A percentile compares a stretch with the other conserved stretches of the same genome.
These are phyloP conservation scores for Xanthoconium stramineum DNA, from an alignment of 768 basidiomycete species.

Conservation along the genomic window DNA sequence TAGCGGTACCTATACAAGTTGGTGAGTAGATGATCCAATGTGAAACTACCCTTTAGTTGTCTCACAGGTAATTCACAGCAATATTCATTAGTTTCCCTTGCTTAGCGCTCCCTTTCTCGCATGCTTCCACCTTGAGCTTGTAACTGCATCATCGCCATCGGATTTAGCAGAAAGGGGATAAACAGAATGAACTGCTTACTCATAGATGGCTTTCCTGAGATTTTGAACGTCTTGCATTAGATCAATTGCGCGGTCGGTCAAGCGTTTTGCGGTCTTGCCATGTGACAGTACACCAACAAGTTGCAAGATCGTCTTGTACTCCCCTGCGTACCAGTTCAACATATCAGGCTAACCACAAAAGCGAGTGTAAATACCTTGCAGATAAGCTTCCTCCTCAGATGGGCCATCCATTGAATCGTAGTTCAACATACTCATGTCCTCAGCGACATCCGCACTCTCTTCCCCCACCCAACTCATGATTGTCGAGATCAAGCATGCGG, in stretches of 20 bases:
- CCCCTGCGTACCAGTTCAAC: constrained; percentile 50
- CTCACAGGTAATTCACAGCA: constrained; percentile 85
- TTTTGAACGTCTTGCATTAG: constrained; percentile 97
- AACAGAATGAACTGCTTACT: constrained; percentile 49
- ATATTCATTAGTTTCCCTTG: constrained; percentile 69
- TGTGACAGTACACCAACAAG: constrained; percentile 89
- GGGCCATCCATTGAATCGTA: constrained; percentile 78
- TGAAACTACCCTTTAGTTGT: constrained; percentile 19
- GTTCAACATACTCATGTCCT: constrained; percentile 37
- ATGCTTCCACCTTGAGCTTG: constrained; percentile 85
- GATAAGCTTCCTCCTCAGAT: constrained; percentile 85
- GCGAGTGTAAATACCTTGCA: constrained; percentile 56
- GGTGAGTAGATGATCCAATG: constrained; percentile 5
- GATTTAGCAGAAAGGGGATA: neutral
- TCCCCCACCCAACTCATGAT: constrained; percentile 56
- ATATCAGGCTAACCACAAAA: neutral
- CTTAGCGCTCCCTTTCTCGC: constrained; percentile 75
- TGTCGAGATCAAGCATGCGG: constrained; percentile 81
- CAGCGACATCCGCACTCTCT: constrained; percentile 36
- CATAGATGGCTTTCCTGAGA: constrained; percentile 89
- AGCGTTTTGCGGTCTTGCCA: constrained; percentile 87
- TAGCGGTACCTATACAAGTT: constrained; percentile 65
- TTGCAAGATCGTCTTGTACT: constrained; percentile 95
- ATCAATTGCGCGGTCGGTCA: constrained; percentile 88
- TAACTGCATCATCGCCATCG: constrained; percentile 50